Conservation (phyloP, 2,329 filamentous ascomycete species). For the Phyllosticta capitalensis region DNA sequence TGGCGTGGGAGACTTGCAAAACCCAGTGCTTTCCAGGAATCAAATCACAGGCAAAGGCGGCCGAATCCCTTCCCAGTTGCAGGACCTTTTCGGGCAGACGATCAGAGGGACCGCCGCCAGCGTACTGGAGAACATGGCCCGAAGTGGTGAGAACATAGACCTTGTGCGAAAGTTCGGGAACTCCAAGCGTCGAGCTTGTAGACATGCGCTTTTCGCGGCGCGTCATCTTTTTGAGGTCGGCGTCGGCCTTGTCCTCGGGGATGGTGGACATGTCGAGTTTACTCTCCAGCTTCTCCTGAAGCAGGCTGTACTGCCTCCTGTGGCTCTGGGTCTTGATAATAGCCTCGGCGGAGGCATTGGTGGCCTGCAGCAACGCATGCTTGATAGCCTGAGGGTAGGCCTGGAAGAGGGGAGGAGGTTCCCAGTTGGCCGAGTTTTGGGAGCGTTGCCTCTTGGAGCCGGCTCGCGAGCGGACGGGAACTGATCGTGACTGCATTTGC, state of each 20-base stretch:
- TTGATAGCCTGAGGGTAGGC: conserved; percentile 78
- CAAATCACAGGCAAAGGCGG: conserved; percentile 69
- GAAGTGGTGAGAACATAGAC: conserved; percentile 62
- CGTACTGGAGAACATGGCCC: conserved; percentile 66
- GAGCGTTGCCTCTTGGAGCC: background rate
- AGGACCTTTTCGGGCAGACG: conserved; percentile 65
- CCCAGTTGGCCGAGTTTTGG: conserved; percentile 28
- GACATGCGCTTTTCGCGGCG: conserved; percentile 31
- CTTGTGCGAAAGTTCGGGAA: conserved; percentile 60
- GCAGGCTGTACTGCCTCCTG: conserved; percentile 39
- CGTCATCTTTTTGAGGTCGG: conserved; percentile 25
- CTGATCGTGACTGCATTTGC: background rate
- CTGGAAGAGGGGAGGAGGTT: conserved; percentile 66
- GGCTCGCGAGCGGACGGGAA: conserved; percentile 1
- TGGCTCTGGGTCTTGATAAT: conserved; percentile 52
- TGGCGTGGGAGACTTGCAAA: conserved; percentile 60
- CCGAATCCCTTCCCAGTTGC: conserved; percentile 62
- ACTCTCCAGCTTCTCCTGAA: conserved; percentile 28
- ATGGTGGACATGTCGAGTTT: conserved; percentile 15
- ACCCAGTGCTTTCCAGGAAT: conserved; percentile 77
- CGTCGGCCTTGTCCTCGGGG: conserved; percentile 19
- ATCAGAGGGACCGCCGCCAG: conserved; percentile 59
- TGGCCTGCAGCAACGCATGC: conserved; percentile 59
- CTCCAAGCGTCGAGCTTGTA: conserved; percentile 29
- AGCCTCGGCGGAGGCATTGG: conserved; percentile 57